phyloP scores from a whole-genome alignment of 169 alveolate species.

The Eimeria maxima region DNA sequence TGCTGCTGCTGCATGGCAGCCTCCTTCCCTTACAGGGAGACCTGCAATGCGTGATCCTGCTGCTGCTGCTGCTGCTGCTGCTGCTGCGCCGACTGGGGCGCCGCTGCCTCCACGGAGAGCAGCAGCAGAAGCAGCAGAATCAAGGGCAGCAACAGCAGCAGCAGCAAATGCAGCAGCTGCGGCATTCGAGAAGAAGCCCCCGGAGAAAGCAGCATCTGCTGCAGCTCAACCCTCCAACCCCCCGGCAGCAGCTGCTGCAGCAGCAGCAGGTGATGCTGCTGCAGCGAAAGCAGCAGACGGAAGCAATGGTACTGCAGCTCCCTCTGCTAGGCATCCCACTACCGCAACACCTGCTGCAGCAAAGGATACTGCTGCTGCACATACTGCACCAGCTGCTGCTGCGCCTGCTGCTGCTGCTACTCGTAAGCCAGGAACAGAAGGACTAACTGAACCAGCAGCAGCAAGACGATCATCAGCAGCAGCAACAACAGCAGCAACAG shows the following conservation, averaged over 20 bases:
- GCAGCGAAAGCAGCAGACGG: neutral
- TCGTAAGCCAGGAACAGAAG: neutral
- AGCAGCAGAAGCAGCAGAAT: neutral
- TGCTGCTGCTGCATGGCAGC: neutral
- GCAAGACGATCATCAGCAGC: conserved; percentile 12
- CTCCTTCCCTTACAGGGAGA: neutral
- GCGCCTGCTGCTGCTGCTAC: conserved; percentile 43
- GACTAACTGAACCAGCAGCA: neutral
- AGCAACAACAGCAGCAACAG: conserved; percentile 25
- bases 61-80: neutral
- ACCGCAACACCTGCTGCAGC: neutral
- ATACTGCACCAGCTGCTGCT: neutral
- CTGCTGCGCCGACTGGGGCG: neutral
- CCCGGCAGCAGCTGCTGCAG: neutral
- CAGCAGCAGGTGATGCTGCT: neutral
- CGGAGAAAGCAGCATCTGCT: neutral
- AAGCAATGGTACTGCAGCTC: neutral
- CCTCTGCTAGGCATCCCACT: conserved; percentile 19
- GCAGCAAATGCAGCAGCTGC: neutral
- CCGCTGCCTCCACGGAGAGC: neutral
- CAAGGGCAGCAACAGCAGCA: neutral
- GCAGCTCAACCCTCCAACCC: neutral
- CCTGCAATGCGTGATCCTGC: neutral
- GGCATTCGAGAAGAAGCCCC: neutral
- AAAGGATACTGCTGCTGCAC: neutral